Conservation (phyloP, 768 basidiomycete genomes). For the Paxillus involutus region DNA sequence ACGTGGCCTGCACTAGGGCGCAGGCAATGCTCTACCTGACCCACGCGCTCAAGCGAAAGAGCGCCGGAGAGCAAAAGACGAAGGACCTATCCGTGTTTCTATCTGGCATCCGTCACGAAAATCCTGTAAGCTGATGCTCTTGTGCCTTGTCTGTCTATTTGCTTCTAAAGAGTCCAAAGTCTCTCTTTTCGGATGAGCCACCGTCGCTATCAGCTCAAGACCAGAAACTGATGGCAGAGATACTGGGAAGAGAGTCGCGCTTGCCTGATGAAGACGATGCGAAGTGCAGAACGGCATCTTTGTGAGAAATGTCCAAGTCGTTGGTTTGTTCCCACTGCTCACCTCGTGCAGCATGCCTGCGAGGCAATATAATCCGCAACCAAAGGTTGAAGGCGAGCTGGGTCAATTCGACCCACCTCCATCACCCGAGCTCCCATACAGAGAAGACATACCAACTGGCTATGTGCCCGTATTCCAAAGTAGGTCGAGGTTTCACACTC, state of each 20-base stretch:
- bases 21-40: constrained; percentile 67
- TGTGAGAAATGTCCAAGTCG: constrained; percentile 39
- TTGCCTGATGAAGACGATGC: constrained; percentile 46
- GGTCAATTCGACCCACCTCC: background rate
- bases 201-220: constrained; percentile 46
- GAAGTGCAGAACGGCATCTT: constrained; percentile 39
- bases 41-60: constrained; percentile 47
- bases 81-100: constrained; percentile 63
- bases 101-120: constrained; percentile 37
- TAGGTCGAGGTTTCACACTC: background rate
- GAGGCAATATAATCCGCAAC: background rate
- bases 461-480: constrained; percentile 5
- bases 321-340: background rate
- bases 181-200: constrained; percentile 43
- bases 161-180: constrained; percentile 10
- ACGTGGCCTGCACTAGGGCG: constrained; percentile 88
- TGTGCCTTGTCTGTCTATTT: constrained; percentile 9
- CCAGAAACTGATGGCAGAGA: constrained; percentile 48
- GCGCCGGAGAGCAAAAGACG: constrained; percentile 52
- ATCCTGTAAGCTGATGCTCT: constrained; percentile 38
- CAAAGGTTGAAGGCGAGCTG: background rate
- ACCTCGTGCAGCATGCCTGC: background rate
- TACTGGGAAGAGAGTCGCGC: constrained; percentile 43
- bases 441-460: background rate
- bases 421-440: background rate